A percentile compares a stretch with the other conserved stretches of the same genome.
phyloP scores from a whole-genome alignment of 2,329 filamentous ascomycete species.

The Penicillium olsonii region DNA sequence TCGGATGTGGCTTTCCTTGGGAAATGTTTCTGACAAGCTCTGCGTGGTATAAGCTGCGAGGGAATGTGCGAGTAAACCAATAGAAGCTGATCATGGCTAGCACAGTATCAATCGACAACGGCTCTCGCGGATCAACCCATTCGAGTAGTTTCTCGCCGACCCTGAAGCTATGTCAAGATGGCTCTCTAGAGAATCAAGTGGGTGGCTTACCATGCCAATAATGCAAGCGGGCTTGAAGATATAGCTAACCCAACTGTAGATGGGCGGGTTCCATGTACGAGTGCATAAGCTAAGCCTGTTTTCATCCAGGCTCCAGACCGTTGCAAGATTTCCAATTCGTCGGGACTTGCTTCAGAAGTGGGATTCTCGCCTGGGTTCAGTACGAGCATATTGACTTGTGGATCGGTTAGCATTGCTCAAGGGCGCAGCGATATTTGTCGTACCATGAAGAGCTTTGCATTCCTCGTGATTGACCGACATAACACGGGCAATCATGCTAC shows the following conservation, averaged over 20 bases:
- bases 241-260: conserved; percentile 59
- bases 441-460: conserved; percentile 47
- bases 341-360: background rate
- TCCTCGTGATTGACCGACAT: conserved; percentile 46
- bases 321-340: conserved; percentile 8
- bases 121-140: conserved; percentile 9
- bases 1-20: background rate
- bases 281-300: conserved; percentile 52
- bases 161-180: conserved; percentile 1
- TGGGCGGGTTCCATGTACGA: conserved; percentile 57
- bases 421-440: background rate
- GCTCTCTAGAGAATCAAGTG: background rate
- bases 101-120: conserved; percentile 2
- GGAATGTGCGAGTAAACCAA: conserved; percentile 10
- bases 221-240: conserved; percentile 54
- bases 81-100: conserved; percentile 6
- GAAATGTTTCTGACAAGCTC: background rate
- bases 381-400: conserved; percentile 9
- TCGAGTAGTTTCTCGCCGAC: conserved; percentile 11
- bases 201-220: conserved; percentile 53
- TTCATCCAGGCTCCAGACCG: conserved; percentile 42
- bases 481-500: conserved; percentile 46
- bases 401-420: background rate
- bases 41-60: conserved; percentile 11
- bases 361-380: background rate